Evolutionary conservation across 768 basidiomycete genomes (phyloP).

Genomic region (Scleroderma citrinum): DNA sequence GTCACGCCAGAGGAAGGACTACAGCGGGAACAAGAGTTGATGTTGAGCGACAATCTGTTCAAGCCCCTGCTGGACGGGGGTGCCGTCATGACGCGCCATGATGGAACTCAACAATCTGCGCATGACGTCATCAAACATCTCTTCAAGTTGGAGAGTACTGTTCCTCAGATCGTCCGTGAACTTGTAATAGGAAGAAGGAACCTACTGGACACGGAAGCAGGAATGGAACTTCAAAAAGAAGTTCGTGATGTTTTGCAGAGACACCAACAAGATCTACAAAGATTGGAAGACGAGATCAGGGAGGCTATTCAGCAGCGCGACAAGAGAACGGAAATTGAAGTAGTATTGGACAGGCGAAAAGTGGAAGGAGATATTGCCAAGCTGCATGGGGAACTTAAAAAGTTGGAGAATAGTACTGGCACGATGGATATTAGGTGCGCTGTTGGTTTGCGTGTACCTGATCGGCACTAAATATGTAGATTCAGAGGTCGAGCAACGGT

Average conservation of each 20-base stretch:
- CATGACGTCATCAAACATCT: background rate
- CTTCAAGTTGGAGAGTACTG: background rate
- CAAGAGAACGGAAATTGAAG: background rate
- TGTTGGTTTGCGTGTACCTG: too few relatives aligned
- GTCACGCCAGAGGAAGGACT: constrained; percentile 11
- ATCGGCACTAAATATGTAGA: too few relatives aligned
- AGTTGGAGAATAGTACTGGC: background rate
- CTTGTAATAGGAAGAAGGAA: background rate
- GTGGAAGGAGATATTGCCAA: background rate
- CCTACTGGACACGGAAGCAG: background rate
- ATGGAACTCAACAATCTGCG: background rate
- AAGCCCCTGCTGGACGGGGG: constrained; percentile 24
- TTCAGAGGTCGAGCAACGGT: too few relatives aligned
- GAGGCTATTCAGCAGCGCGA: background rate
- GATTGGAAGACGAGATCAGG: background rate
- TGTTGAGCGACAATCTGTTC: background rate
- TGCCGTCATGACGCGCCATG: constrained; percentile 1
- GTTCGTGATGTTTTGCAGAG: background rate
- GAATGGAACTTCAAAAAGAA: background rate
- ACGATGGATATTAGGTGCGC: too few relatives aligned
- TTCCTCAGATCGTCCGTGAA: background rate
- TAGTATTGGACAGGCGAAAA: background rate
- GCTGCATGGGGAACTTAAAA: background rate
- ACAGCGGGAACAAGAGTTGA: constrained; percentile 25
- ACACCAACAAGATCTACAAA: background rate